A percentile compares a stretch with the other conserved stretches of the same genome.
These are phyloP conservation scores for Luvunga scandens DNA, from an alignment of 345 rosid species.

Conservation along the genomic window DNA sequence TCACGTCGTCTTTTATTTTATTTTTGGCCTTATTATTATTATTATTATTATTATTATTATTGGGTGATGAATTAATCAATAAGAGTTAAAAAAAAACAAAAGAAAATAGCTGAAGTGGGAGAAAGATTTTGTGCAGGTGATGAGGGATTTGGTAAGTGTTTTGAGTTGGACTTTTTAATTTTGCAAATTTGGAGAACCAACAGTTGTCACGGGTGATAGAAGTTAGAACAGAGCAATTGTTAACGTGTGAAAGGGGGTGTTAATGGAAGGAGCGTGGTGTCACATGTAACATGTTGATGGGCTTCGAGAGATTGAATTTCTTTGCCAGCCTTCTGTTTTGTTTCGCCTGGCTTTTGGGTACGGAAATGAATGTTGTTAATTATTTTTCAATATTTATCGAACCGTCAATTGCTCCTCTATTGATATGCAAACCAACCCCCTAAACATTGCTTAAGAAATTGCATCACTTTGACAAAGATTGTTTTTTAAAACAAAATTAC, in stretches of 20 bases:
- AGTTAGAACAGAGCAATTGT: background rate
- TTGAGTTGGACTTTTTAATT: background rate
- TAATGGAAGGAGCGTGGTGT: background rate
- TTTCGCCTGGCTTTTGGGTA: background rate
- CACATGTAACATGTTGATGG: background rate
- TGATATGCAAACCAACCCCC: background rate
- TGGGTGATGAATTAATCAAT: background rate
- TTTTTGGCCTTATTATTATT: background rate
- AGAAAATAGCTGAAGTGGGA: background rate
- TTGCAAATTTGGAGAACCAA: background rate
- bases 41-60: background rate
- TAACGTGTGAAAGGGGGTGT: too few species aligned
- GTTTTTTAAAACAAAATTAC: background rate
- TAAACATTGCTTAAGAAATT: too few species aligned
- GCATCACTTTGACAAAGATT: background rate
- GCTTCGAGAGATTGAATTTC: background rate
- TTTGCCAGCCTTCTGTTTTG: background rate
- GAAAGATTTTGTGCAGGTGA: background rate
- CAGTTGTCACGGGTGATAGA: background rate
- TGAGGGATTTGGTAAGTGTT: background rate
- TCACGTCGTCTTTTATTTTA: background rate
- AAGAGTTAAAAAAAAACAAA: background rate
- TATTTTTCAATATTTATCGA: background rate
- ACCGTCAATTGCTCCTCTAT: too few species aligned
- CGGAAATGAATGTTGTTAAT: background rate